Percentiles rank a stretch among this genome's conserved stretches.
These are phyloP conservation scores for Dictyostelium capitatum DNA, from an alignment of 78 protist species.

Conservation along the genomic window DNA sequence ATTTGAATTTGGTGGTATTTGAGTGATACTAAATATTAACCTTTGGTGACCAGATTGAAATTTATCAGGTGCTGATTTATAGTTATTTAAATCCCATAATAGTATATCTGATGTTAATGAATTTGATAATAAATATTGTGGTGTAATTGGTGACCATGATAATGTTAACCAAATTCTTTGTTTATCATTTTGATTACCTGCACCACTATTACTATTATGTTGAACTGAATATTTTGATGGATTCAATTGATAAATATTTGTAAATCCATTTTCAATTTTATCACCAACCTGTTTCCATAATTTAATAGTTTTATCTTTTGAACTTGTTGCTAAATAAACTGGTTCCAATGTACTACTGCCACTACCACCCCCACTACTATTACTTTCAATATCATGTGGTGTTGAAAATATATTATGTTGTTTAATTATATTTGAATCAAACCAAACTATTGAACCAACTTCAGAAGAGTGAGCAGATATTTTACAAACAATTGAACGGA, in stretches of 20 bases:
- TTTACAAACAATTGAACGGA: background rate
- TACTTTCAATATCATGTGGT: background rate
- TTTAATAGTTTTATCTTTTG: slow-evolving; percentile 68
- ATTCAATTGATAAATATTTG: slow-evolving; percentile 2
- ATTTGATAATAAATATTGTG: slow-evolving; percentile 53
- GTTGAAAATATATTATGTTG: background rate
- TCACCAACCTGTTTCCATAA: slow-evolving; percentile 63
- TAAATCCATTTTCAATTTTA: slow-evolving; percentile 34
- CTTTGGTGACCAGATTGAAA: slow-evolving; percentile 35
- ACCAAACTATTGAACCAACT: slow-evolving; percentile 35
- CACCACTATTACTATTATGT: background rate
- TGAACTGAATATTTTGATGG: slow-evolving; percentile 14
- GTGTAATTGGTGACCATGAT: slow-evolving; percentile 17
- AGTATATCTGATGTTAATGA: slow-evolving; percentile 26
- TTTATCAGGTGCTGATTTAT: slow-evolving; percentile 37
- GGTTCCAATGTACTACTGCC: no score
- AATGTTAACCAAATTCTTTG: slow-evolving; percentile 48
- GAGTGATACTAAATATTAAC: slow-evolving; percentile 35
- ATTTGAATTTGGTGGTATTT: background rate
- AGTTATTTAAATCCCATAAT: slow-evolving; percentile 29
- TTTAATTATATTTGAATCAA: background rate
- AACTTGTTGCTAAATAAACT: slow-evolving; percentile 28
- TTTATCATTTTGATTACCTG: background rate
- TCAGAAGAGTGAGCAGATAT: slow-evolving; percentile 51
- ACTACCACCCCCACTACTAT: background rate